Evolutionary conservation across 129 eudicot species (phyloP), one percentile per base, ranked within the genome.

Genomic region (Calendula officinalis): DNA sequence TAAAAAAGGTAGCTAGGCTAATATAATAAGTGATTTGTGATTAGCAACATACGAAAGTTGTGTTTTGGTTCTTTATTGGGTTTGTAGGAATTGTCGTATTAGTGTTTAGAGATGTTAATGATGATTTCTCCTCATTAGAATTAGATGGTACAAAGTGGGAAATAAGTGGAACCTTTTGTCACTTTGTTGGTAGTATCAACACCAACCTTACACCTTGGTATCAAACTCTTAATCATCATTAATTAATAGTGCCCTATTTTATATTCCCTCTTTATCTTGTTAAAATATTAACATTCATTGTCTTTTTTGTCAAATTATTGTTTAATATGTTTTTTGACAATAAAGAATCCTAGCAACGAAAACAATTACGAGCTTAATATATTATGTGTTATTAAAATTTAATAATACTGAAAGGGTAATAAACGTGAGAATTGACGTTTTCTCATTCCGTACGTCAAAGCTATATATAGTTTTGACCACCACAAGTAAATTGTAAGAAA

Each of bases 151-250:
- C 38, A 45, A 61, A 47, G 77, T 75, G 74, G 72, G 70, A 40
- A 71, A 56, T 68, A 60, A 51, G 71, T 77, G 75, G 69, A 81
- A 75, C 45, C 44, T 74, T 46, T 82, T 88, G 96, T 88, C 96
- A 49, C 69, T 67, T 72, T 77, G 74, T 69, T 75, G 76, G 67
- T 42, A 47, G 96, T 60, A 84, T 84, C 96, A 69, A 75, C 74
- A 46, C 80, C 79, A 75, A 50, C 80, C 80, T 57, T 44, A 49
- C 64, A 42, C 47, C 15, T 64, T 64, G 89, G 84, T 65, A 88
- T 88, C 96, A 81, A 86, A 77, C 48, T 52, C 56, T 62, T 79
- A 68, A 56, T 81, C 71, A 76, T 79, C 65, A 64, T 46, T 67
- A 47, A n/a, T 35, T 70, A 34, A 51, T 66, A 37, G 70, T 48